phyloP scores from a whole-genome alignment of 2,329 filamentous ascomycete species.

The Sordariomycetes sp. region DNA sequence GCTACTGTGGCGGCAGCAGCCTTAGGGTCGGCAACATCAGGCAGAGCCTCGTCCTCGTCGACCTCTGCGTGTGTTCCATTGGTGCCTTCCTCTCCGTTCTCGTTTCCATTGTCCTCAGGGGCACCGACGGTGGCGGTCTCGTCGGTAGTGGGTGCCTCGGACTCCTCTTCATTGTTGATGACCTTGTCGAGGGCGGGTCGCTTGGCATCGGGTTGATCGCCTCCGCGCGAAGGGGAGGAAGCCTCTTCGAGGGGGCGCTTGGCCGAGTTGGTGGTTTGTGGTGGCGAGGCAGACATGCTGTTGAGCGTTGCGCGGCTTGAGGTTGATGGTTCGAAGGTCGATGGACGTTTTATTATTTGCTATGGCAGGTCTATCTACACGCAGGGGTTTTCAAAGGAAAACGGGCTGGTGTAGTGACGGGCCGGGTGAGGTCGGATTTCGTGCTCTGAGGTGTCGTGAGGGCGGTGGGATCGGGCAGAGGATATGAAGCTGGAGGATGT shows the following conservation, averaged over 20 bases:
- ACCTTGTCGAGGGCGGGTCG: conserved; percentile 92
- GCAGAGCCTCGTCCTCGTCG: conserved; percentile 14
- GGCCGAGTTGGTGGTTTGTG: conserved; percentile 56
- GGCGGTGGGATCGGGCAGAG: conserved; percentile 3
- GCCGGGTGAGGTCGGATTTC: conserved; percentile 13
- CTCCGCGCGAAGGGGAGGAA: conserved; percentile 84
- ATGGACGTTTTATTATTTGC: conserved; percentile 12
- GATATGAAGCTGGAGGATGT: conserved; percentile 4
- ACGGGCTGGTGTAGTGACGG: conserved; percentile 74
- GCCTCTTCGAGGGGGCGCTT: conserved; percentile 97
- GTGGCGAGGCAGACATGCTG: conserved; percentile 66
- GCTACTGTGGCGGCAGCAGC: conserved; percentile 27
- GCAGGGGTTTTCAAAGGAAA: conserved; percentile 80
- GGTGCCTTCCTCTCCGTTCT: conserved; percentile 21
- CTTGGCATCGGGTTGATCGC: conserved; percentile 94
- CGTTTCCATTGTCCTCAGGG: conserved; percentile 36
- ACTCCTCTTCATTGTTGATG: conserved; percentile 45
- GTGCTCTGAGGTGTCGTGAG: conserved; percentile 5
- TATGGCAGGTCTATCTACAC: conserved; percentile 61
- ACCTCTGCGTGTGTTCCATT: conserved; percentile 38
- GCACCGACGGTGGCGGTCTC: conserved; percentile 25
- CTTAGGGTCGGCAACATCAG: conserved; percentile 25
- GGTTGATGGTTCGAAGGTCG: neutral
- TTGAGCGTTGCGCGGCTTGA: neutral
- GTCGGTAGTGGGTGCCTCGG: conserved; percentile 13